Evolutionary conservation across 768 basidiomycete genomes (phyloP).

Genomic region (Cystofilobasidium ferigula): DNA sequence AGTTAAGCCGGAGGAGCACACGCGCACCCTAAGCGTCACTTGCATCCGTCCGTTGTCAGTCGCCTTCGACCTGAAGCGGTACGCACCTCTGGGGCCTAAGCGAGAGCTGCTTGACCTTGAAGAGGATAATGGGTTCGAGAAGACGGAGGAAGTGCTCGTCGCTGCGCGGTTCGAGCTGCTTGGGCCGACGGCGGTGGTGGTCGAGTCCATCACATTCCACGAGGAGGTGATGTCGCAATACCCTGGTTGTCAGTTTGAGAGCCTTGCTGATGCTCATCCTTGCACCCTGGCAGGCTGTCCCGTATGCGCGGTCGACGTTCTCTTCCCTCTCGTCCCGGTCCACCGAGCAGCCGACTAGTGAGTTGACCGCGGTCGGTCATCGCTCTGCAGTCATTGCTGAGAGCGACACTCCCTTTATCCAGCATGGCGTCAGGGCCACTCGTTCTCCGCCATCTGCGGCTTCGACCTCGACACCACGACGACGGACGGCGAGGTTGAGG

Average conservation of each 20-base stretch:
- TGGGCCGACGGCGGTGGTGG: not conserved
- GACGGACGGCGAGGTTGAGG: not conserved
- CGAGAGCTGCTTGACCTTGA: constrained; percentile 7
- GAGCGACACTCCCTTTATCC: too few species aligned
- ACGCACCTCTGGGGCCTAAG: not conserved
- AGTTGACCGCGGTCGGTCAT: too few species aligned
- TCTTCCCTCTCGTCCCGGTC: constrained; percentile 15
- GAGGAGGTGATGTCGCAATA: not conserved
- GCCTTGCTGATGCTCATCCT: not conserved
- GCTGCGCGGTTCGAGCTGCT: constrained; percentile 7
- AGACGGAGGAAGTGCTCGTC: constrained; percentile 13
- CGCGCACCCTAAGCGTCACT: constrained; percentile 5
- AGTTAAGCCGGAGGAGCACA: not conserved
- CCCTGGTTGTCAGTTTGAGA: not conserved
- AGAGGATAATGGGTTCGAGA: constrained; percentile 8
- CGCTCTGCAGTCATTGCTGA: too few species aligned
- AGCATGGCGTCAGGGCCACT: constrained; percentile 17
- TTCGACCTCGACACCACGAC: constrained; percentile 9
- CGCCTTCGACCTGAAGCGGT: constrained; percentile 5
- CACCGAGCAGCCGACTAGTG: not conserved
- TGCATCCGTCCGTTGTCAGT: constrained; percentile 16
- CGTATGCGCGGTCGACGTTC: constrained; percentile 8
- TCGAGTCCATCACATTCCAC: constrained; percentile 6
- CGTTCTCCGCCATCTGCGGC: constrained; percentile 2
- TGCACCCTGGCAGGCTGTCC: not conserved